Evolutionary conservation across 805 yeast species (phyloP), one percentile per base, ranked within the genome.

Genomic region (Spathaspora sp.): DNA sequence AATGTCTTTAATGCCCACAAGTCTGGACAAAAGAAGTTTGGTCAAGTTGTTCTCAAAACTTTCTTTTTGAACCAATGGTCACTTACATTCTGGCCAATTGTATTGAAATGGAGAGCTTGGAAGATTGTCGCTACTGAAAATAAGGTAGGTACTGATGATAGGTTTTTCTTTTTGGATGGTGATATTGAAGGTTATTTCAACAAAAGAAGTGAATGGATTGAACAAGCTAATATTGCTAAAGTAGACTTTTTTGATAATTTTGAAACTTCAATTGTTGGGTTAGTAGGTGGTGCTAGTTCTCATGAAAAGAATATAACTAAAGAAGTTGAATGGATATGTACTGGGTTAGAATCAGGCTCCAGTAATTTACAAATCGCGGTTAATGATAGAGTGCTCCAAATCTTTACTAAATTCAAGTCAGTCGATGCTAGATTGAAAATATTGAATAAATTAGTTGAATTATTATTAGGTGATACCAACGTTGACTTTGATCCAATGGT

Each of bases 21-120:
- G 56, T 60, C 79, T 3, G 71, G 75, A 43, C 73, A 71, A 23
- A 84, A 85, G 62, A 82, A 79, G 53, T 62, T 79, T 43, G 86
- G 85, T 14, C 78, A 80, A 51, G 69, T 86, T 5, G 73, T 79
- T 44, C 65, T 85, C 49, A 66, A 67, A 52, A 79, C 91, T 0
- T 87, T 85, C 57, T 75, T 89, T 60, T 81, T 86, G 17, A 82
- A 86, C 51, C 94, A 90, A 65, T 87, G 89, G 60, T 64, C 75
- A 1, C 57, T 69, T 38, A 48, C 63, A 9, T 52, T 51, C 19
- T 65, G 59, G 57, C 68, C 76, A 6, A 54, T 74, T 17, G 76
- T 68, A 18, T 73, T 89, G 19, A 87, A 90, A 61, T 66, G 72
- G 43, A 69, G 73, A 28, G 69, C 60, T 3, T 74, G 78, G 78